Percentiles rank a stretch among this genome's conserved stretches.
Conservation (phyloP, 768 basidiomycete genomes). For the Mycena leptocephala region DNA sequence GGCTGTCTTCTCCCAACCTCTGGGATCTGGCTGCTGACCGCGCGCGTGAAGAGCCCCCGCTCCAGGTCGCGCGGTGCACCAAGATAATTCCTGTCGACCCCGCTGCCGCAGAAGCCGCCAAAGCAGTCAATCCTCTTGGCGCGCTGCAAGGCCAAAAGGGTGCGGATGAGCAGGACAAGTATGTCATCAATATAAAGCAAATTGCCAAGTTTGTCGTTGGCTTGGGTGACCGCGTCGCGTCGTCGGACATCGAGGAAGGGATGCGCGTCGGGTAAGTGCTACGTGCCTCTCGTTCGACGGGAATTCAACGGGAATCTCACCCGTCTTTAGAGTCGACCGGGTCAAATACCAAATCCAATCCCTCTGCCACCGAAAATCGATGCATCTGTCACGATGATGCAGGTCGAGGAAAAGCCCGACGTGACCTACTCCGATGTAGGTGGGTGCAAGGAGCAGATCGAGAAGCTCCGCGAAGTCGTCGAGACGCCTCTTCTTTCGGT, state of each 20-base stretch:
- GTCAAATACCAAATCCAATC: conserved; percentile 99
- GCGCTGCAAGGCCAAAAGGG: conserved; percentile 92
- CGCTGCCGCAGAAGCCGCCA: conserved; percentile 83
- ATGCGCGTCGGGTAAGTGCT: conserved; percentile 97
- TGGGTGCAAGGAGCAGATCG: conserved; percentile 99
- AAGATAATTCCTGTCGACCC: conserved; percentile 94
- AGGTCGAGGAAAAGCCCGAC: conserved; percentile 98
- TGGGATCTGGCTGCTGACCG: conserved; percentile 98
- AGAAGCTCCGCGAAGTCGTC: conserved; percentile 98
- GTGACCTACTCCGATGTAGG: conserved; percentile 98
- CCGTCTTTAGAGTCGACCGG: conserved; percentile 83
- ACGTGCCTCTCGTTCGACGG: conserved; percentile 19
- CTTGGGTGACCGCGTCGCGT: conserved; percentile 95
- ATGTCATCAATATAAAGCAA: conserved; percentile 99
- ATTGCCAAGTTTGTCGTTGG: conserved; percentile 99
- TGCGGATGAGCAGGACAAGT: conserved; percentile 99
- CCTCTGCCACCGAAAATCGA: conserved; percentile 99
- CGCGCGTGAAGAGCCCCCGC: conserved; percentile 92
- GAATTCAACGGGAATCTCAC: background rate
- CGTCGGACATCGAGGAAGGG: conserved; percentile 99
- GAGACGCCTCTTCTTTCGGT: conserved; percentile 96
- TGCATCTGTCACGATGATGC: conserved; percentile 99
- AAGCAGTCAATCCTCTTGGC: conserved; percentile 83
- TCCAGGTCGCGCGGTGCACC: conserved; percentile 98
- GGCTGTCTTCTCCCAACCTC: conserved; percentile 95